A percentile compares a stretch with the other conserved stretches of the same genome.
These are phyloP conservation scores for Hordeum pubiflorum DNA, from an alignment of 202 grass and related monocot species.

Conservation along the genomic window DNA sequence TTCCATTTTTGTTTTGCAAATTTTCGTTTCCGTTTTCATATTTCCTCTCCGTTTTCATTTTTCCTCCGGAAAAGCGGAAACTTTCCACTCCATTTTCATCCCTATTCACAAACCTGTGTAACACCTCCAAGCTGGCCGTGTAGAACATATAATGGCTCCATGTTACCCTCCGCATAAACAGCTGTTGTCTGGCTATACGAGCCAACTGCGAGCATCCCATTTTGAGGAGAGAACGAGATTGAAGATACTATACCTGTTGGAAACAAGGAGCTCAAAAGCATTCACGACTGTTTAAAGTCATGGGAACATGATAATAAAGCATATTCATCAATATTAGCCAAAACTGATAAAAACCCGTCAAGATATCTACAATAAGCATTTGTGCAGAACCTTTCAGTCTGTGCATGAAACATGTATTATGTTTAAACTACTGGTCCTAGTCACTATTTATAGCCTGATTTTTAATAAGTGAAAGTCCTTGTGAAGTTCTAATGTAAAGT, in stretches of 20 bases:
- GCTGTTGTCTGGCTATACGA: conserved; percentile 88
- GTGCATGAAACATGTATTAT: neutral
- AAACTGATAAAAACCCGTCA: conserved; percentile 25
- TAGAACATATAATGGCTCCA: conserved; percentile 87
- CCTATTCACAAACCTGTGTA: conserved; percentile 61
- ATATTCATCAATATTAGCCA: neutral
- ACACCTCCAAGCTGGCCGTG: conserved; percentile 85
- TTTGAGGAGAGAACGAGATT: conserved; percentile 73
- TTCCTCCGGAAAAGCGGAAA: no score
- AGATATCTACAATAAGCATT: neutral
- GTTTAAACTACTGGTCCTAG: neutral
- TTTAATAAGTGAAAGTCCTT: neutral
- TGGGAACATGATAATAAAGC: neutral
- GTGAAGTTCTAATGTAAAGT: neutral
- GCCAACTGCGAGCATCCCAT: conserved; percentile 89
- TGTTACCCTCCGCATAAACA: conserved; percentile 74
- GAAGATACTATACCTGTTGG: conserved; percentile 72
- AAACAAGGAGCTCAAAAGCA: conserved; percentile 29
- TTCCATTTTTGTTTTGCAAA: neutral
- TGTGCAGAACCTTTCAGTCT: neutral
- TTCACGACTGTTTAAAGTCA: conserved; percentile 1
- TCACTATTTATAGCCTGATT: neutral
- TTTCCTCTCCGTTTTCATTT: no score
- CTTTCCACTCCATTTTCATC: no score
- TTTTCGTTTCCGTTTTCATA: no score